Evolutionary conservation across 192 early-diverging fungal species (phyloP), one percentile per base, ranked within the genome.

Genomic region (Coemansia javaensis): DNA sequence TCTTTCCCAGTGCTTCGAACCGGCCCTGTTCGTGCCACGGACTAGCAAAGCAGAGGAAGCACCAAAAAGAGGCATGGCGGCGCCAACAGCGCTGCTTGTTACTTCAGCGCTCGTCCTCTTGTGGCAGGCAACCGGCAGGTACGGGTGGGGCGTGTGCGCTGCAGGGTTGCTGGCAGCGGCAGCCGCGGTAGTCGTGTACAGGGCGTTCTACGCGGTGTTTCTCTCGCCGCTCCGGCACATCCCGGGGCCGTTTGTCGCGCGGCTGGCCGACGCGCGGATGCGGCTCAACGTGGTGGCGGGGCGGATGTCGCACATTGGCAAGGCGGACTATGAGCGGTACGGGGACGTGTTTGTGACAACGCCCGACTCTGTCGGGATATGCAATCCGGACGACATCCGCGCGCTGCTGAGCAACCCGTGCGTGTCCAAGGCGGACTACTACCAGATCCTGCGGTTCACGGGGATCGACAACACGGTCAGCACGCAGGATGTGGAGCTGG

Each of bases 401-500:
- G 27, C 15, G 4, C 15, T 72, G 42, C 56, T 72, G 11, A 41
- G 47, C 20, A 52, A 59, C 18, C 21, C 47, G 1, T 28, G 17
- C 18, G 52, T 64, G 7, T 51, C 52, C 24, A 72, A 64, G 37
- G 35, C 47, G 10, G 24, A 40, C n/a, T 59, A 53, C 39, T 72
- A 72, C 40, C 49, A 50, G 14, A 53, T 49, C 10, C 44, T 72
- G 17, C 56, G 40, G n/a, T 71, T 71, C 35, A 72, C 61, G 5
- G 68, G 61, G 0, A 64, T 59, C 0, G 68, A 74, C 15, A 74
- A 66, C 38, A 66, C 63, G 0, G 59, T 74, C 11, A 74, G 56
- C 32, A 56, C 64, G 11, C 49, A 40, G 11, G 70, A 74, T 13
- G 41, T 52, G 15, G 70, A 66, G 16, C 45, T 66, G 14, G 56